Percentiles rank a stretch among this genome's conserved stretches.
Conservation (phyloP, 164 flowering plant species). For the grape (Vitis vinifera) region DNA sequence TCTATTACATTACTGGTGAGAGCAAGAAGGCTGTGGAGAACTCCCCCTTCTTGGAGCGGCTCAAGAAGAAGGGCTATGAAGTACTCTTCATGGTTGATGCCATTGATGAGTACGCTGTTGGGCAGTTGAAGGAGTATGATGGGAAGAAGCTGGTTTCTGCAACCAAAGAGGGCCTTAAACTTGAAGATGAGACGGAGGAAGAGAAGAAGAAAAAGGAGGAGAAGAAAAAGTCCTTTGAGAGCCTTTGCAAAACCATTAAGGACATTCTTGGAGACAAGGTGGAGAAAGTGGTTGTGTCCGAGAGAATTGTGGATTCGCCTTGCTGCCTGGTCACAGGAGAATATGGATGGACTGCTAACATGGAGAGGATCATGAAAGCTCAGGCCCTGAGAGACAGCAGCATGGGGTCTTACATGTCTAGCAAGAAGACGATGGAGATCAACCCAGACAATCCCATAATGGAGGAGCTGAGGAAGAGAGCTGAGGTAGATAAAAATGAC, state of each 20-base stretch:
- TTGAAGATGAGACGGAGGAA: conserved; percentile 52
- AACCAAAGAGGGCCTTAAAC: conserved; percentile 65
- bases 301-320: conserved; percentile 63
- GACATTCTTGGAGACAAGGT: conserved; percentile 61
- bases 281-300: conserved; percentile 59
- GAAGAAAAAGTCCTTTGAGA: conserved; percentile 55
- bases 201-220: conserved; percentile 51
- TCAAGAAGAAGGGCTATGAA: conserved; percentile 64
- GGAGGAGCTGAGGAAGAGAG: conserved; percentile 50
- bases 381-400: conserved; percentile 45
- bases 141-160: conserved; percentile 78
- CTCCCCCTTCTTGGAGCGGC: conserved; percentile 54
- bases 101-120: conserved; percentile 68
- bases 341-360: conserved; percentile 71
- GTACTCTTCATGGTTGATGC: conserved; percentile 73
- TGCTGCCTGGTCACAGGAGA: conserved; percentile 68
- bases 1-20: conserved; percentile 53
- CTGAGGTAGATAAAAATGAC: conserved; percentile 45
- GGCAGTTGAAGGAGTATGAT: conserved; percentile 68
- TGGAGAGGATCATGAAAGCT: conserved; percentile 58
- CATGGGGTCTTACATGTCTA: conserved; percentile 46
- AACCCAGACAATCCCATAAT: conserved; percentile 45
- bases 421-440: conserved; percentile 54
- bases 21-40: conserved; percentile 62
- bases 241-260: conserved; percentile 64